Conservation (phyloP, 164 flowering plant species). For the Nymphaea thermarum region DNA sequence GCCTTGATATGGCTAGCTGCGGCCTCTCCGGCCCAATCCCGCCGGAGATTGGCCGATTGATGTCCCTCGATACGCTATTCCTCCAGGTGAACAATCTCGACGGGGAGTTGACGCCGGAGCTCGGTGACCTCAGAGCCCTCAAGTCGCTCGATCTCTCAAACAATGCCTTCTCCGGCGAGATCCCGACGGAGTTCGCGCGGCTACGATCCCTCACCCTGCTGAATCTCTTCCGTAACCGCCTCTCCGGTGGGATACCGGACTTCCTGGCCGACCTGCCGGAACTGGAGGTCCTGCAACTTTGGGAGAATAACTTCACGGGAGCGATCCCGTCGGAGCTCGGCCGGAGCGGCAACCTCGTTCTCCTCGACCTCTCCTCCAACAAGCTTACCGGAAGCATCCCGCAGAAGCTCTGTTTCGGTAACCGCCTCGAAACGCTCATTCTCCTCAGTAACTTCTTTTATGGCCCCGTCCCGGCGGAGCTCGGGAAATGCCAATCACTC, state of each 20-base stretch:
- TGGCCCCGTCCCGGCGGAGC: slow-evolving; percentile 72
- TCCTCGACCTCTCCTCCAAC: slow-evolving; percentile 71
- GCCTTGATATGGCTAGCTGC: slow-evolving; percentile 77
- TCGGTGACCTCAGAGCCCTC: slow-evolving; percentile 15
- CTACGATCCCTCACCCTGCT: slow-evolving; percentile 11
- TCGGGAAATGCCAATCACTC: slow-evolving; percentile 58
- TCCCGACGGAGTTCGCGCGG: slow-evolving; percentile 14
- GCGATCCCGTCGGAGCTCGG: slow-evolving; percentile 56
- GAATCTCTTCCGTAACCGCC: slow-evolving; percentile 50
- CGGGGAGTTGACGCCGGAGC: slow-evolving; percentile 13
- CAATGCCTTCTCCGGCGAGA: slow-evolving; percentile 15
- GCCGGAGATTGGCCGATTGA: slow-evolving; percentile 47
- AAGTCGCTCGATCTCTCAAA: slow-evolving; percentile 3
- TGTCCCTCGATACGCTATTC: slow-evolving; percentile 62
- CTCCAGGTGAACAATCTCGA: slow-evolving; percentile 51
- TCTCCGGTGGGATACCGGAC: slow-evolving; percentile 69
- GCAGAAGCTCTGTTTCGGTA: slow-evolving; percentile 45
- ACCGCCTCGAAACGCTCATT: slow-evolving; percentile 49
- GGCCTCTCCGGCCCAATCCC: slow-evolving; percentile 68
- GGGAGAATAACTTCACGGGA: slow-evolving; percentile 89
- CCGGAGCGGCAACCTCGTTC: slow-evolving; percentile 39
- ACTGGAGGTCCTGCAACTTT: slow-evolving; percentile 72
- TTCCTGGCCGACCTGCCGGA: slow-evolving; percentile 66
- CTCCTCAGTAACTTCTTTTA: slow-evolving; percentile 57
- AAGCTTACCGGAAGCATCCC: slow-evolving; percentile 75